Conservation (phyloP, 768 basidiomycete species). For the Lactifluus piperatus region DNA sequence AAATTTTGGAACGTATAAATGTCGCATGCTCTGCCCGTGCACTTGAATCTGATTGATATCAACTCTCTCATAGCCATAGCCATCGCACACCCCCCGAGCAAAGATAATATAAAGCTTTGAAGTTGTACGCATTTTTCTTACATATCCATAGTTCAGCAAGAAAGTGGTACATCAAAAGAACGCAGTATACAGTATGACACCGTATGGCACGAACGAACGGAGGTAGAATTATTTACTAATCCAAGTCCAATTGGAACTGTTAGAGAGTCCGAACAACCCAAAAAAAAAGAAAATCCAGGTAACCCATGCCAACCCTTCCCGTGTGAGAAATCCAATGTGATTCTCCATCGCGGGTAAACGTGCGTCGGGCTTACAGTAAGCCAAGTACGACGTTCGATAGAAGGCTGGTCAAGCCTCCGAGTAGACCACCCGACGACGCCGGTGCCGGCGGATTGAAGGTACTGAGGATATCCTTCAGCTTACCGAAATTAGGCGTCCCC, state of each 20-base stretch:
- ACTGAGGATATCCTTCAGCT: conserved; percentile 25
- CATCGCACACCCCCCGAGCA: not conserved
- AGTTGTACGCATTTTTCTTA: too few relatives aligned
- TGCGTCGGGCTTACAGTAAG: not conserved
- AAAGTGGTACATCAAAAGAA: not conserved
- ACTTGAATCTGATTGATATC: not conserved
- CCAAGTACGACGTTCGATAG: not conserved
- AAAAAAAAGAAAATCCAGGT: not conserved
- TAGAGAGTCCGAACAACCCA: not conserved
- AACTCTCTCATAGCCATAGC: not conserved
- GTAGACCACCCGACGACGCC: not conserved
- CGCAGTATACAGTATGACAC: not conserved
- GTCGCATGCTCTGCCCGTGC: not conserved
- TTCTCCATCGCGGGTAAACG: not conserved
- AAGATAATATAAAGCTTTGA: not conserved
- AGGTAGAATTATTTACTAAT: not conserved
- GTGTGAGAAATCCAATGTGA: not conserved
- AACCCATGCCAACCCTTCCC: not conserved
- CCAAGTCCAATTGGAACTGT: not conserved
- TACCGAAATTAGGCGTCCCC: conserved; percentile 29
- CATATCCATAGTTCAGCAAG: not conserved
- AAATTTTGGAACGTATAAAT: not conserved
- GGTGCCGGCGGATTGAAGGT: not conserved
- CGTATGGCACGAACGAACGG: not conserved
- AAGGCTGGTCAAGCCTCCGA: not conserved